A percentile compares a stretch with the other conserved stretches of the same genome.
These are phyloP conservation scores for Barbarea vulgaris DNA, from an alignment of 345 rosid genomes.

Conservation along the genomic window DNA sequence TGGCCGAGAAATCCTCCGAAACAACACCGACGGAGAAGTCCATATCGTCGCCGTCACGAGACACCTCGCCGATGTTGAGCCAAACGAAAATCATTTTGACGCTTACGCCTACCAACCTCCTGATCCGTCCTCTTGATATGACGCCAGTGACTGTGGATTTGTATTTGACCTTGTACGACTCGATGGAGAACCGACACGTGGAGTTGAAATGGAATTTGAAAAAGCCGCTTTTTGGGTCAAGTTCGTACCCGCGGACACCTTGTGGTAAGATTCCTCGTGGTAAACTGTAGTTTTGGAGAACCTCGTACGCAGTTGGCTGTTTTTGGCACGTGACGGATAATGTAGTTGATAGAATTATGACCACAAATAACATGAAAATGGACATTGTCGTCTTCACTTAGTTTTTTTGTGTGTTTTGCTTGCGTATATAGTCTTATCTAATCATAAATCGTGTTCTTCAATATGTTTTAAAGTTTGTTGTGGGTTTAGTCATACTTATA, in stretches of 20 bases:
- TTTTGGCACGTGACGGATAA: background rate
- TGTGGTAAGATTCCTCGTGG: constrained; percentile 66
- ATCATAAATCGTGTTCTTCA: background rate
- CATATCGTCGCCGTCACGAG: constrained; percentile 46
- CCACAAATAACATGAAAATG: constrained; percentile 5
- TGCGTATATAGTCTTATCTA: background rate
- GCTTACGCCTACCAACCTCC: constrained; percentile 51
- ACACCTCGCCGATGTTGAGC: constrained; percentile 55
- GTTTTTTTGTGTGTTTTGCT: background rate
- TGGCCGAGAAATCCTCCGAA: constrained; percentile 49
- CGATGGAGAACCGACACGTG: constrained; percentile 53
- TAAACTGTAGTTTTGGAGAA: constrained; percentile 50
- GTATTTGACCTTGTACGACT: constrained; percentile 55
- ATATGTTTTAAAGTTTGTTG: constrained; percentile 1
- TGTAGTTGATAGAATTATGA: constrained; percentile 6
- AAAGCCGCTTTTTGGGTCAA: constrained; percentile 52
- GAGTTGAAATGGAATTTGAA: constrained; percentile 46
- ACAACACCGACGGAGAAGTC: constrained; percentile 56
- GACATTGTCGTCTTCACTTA: background rate
- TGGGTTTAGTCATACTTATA: constrained; percentile 2
- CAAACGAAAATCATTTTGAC: constrained; percentile 62
- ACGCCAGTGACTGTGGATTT: constrained; percentile 51
- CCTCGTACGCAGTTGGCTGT: constrained; percentile 47
- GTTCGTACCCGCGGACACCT: constrained; percentile 57
- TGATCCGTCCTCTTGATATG: constrained; percentile 46